Percentiles rank a stretch among this genome's conserved stretches.
Evolutionary conservation across 106 monocot species (phyloP).

Genomic region (Dendrobium nobile): DNA sequence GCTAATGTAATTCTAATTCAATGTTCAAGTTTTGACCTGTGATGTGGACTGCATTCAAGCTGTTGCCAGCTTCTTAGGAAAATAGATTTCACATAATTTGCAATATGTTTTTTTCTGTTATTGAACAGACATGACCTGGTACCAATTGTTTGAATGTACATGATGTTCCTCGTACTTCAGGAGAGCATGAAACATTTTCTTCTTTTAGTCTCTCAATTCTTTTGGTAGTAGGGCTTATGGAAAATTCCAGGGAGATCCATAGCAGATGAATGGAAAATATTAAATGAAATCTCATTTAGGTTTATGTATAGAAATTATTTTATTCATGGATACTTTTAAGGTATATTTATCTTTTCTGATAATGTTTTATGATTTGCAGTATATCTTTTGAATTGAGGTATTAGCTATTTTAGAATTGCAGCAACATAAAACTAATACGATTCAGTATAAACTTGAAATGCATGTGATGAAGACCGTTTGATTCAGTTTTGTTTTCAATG

Average conservation of each 20-base stretch:
- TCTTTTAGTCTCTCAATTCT: neutral
- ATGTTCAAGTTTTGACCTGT: neutral
- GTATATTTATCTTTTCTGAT: neutral
- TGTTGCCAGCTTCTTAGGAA: no score
- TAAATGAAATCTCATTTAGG: neutral
- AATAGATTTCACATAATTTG: no score
- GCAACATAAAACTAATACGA: no score
- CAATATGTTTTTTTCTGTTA: no score
- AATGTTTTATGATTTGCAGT: neutral
- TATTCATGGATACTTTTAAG: neutral
- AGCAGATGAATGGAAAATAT: neutral
- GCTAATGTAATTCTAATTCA: neutral
- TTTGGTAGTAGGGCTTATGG: neutral
- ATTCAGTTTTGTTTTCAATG: no score
- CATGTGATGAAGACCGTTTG: no score
- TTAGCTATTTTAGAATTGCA: neutral
- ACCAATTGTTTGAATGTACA: no score
- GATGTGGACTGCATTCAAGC: neutral
- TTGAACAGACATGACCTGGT: no score
- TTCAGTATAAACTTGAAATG: no score
- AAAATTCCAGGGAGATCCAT: neutral
- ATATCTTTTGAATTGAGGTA: neutral
- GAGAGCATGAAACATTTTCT: no score
- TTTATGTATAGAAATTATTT: neutral
- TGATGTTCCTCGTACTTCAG: no score